These are phyloP conservation scores for Aphanocladium album DNA, from an alignment of 2,329 filamentous ascomycete genomes.

Conservation along the genomic window DNA sequence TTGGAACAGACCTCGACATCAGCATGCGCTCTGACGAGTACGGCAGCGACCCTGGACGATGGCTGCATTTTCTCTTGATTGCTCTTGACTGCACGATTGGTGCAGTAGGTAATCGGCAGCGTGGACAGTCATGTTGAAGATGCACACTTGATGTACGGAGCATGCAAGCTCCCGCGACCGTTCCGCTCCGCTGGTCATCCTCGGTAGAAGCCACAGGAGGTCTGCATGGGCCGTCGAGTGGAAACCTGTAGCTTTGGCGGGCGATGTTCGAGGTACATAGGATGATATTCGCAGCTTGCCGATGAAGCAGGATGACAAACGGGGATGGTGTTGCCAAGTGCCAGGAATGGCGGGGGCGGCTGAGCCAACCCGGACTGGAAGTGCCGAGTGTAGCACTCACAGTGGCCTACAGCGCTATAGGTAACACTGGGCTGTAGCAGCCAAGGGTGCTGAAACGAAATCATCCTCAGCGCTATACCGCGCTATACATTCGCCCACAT, in stretches of 20 bases:
- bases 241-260: neutral
- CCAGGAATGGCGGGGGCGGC: neutral
- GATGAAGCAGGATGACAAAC: slow-evolving; percentile 1
- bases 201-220: neutral
- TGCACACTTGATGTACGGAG: neutral
- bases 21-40: neutral
- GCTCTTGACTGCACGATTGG: neutral
- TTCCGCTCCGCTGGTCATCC: neutral
- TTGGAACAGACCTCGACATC: neutral
- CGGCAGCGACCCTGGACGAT: neutral
- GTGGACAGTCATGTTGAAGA: neutral
- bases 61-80: neutral
- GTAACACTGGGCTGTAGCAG: neutral
- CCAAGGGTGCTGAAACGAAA: neutral
- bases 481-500: neutral
- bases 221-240: neutral
- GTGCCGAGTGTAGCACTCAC: neutral
- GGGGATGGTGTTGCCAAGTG: neutral
- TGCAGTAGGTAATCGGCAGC: neutral
- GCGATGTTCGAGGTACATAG: neutral
- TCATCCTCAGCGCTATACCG: neutral
- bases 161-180: neutral
- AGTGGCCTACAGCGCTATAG: neutral
- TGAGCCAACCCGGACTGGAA: neutral
- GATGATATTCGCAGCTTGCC: neutral